Conservation (phyloP, 495 filamentous ascomycete species). For the Penicillium cataractarum region DNA sequence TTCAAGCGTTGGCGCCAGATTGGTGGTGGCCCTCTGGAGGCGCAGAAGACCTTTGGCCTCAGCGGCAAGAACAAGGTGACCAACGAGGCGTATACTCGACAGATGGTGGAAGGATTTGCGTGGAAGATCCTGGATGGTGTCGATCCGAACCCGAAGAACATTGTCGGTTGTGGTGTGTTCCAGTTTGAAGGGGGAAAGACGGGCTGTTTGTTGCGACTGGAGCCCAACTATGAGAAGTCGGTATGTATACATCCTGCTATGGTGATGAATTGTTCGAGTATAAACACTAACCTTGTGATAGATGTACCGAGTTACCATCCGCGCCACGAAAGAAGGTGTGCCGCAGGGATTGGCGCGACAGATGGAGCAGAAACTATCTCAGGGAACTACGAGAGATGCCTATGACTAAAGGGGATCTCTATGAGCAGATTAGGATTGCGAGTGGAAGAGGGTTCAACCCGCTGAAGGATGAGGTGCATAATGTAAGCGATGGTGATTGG, state of each 20-base stretch:
- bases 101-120: slow-evolving; percentile 74
- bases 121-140: slow-evolving; percentile 87
- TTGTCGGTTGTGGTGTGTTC: slow-evolving; percentile 92
- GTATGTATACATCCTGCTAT: slow-evolving; percentile 48
- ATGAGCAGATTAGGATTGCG: no score
- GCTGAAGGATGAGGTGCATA: slow-evolving; percentile 11
- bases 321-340: slow-evolving; percentile 89
- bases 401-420: slow-evolving; percentile 25
- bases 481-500: slow-evolving; percentile 1
- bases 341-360: slow-evolving; percentile 78
- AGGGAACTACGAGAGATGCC: slow-evolving; percentile 42
- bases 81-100: slow-evolving; percentile 60
- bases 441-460: no score
- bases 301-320: slow-evolving; percentile 95
- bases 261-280: neutral
- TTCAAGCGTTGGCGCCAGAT: slow-evolving; percentile 99
- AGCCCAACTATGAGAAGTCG: slow-evolving; percentile 91
- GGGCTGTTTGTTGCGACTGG: slow-evolving; percentile 88
- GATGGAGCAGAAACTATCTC: slow-evolving; percentile 80
- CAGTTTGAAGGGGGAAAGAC: slow-evolving; percentile 85
- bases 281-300: slow-evolving; percentile 37
- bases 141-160: slow-evolving; percentile 88
- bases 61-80: slow-evolving; percentile 53
- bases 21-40: slow-evolving; percentile 81
- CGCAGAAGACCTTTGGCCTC: slow-evolving; percentile 80